Percentiles rank a stretch among this genome's conserved stretches.
Evolutionary conservation across 352 stramenopile genomes (phyloP).

Genomic region (Albugo candida): DNA sequence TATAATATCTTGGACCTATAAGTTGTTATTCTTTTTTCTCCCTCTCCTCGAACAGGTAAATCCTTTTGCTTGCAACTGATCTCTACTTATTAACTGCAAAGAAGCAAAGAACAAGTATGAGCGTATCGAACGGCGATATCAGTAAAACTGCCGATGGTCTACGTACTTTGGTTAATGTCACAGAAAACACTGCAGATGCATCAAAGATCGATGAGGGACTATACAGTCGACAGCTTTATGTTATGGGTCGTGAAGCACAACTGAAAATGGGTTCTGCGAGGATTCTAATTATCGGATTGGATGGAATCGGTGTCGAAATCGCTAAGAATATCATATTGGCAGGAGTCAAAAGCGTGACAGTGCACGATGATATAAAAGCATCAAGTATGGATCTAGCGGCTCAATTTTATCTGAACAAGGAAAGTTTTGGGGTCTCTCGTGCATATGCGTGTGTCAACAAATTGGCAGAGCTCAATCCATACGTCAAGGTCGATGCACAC

Average conservation of each 20-base stretch:
- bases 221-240: conserved; percentile 95
- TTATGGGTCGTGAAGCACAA: conserved; percentile 98
- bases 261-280: conserved; percentile 88
- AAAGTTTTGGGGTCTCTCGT: conserved; percentile 72
- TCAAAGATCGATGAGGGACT: conserved; percentile 54
- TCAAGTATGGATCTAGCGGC: conserved; percentile 80
- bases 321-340: conserved; percentile 98
- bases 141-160: conserved; percentile 55
- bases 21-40: too few relatives aligned
- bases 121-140: conserved; percentile 36
- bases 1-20: too few relatives aligned
- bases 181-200: not conserved
- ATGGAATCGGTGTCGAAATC: conserved; percentile 91
- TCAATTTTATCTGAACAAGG: conserved; percentile 91
- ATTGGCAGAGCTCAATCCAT: conserved; percentile 94
- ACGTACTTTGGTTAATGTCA: conserved; percentile 41
- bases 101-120: conserved; percentile 17
- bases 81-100: not conserved
- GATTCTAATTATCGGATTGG: conserved; percentile 90
- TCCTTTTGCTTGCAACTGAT: too few relatives aligned
- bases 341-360: conserved; percentile 85
- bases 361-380: conserved; percentile 83
- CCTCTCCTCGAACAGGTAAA: too few relatives aligned
- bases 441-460: conserved; percentile 74
- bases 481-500: conserved; percentile 76